phyloP scores from a whole-genome alignment of 441 rosid species.

The Adansonia gregorii region DNA sequence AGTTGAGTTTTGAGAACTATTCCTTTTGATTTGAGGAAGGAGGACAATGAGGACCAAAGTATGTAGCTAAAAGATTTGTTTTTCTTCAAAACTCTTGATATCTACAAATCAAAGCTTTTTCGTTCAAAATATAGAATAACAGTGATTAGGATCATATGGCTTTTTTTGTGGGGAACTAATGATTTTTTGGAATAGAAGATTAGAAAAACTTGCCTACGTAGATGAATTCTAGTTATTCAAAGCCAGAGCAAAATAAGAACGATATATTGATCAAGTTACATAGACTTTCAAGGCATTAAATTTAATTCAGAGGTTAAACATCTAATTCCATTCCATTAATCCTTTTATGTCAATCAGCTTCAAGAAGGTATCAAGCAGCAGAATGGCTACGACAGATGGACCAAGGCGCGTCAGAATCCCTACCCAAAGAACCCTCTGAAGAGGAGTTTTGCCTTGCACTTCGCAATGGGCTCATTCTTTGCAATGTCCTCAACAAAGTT shows the following conservation, averaged over 20 bases:
- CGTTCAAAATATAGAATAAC: neutral
- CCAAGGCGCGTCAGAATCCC: conserved; percentile 57
- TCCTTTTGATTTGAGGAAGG: conserved; percentile 5
- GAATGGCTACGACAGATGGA: conserved; percentile 94
- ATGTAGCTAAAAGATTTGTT: neutral
- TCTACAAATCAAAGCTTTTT: neutral
- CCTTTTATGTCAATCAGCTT: conserved; percentile 46
- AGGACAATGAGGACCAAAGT: neutral
- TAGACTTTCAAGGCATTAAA: neutral
- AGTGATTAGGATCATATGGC: neutral
- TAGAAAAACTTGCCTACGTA: neutral
- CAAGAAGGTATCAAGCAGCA: conserved; percentile 86
- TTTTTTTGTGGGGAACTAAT: neutral
- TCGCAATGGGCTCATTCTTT: conserved; percentile 92
- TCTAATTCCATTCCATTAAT: neutral
- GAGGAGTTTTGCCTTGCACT: conserved; percentile 77
- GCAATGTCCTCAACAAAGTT: conserved; percentile 97
- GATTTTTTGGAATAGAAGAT: neutral
- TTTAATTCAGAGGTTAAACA: neutral
- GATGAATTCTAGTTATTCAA: neutral
- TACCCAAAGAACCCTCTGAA: conserved; percentile 77
- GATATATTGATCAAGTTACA: neutral
- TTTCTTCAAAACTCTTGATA: neutral
- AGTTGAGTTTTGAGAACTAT: neutral
- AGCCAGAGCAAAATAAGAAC: neutral